A percentile compares a stretch with the other conserved stretches of the same genome.
Evolutionary conservation across 495 filamentous ascomycete species (phyloP).

Genomic region (Melanomma pulvis-pyrius): DNA sequence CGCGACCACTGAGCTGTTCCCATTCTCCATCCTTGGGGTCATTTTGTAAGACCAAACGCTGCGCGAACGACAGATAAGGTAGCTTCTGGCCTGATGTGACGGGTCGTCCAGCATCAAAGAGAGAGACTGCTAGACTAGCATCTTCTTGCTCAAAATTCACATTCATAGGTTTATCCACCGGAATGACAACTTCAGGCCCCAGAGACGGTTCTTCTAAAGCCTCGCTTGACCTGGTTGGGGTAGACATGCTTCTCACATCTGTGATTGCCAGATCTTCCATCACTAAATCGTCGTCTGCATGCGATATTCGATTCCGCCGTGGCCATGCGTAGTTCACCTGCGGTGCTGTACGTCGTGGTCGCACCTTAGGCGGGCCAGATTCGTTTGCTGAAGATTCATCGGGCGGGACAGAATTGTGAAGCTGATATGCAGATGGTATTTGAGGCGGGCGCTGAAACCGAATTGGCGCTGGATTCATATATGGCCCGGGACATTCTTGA

Average conservation of each 20-base stretch:
- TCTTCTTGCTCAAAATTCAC: conserved; percentile 21
- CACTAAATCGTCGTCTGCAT: not conserved
- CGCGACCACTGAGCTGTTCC: conserved; percentile 10
- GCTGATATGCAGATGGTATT: not conserved
- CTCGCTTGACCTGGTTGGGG: not conserved
- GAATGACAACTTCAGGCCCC: conserved; percentile 13
- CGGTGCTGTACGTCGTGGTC: conserved; percentile 15
- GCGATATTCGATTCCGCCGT: not conserved
- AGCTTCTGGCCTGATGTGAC: not conserved
- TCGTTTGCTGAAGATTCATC: conserved; percentile 14
- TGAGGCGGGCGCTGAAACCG: not conserved
- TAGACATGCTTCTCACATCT: not conserved
- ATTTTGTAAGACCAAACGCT: conserved; percentile 4
- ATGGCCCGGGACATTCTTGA: not conserved
- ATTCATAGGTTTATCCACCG: conserved; percentile 21
- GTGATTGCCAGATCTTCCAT: not conserved
- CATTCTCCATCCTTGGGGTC: conserved; percentile 15
- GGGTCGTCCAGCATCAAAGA: not conserved
- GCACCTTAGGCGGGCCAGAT: not conserved
- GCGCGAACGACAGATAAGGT: conserved; percentile 24
- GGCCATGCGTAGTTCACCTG: conserved; percentile 27
- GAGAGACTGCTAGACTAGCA: conserved; percentile 9
- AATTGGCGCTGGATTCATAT: not conserved
- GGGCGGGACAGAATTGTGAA: not conserved
- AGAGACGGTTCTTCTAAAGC: not conserved